A percentile compares a stretch with the other conserved stretches of the same genome.
phyloP scores from a whole-genome alignment of 2,329 filamentous ascomycete species.

The Ophiocordyceps camponoti-saundersi region DNA sequence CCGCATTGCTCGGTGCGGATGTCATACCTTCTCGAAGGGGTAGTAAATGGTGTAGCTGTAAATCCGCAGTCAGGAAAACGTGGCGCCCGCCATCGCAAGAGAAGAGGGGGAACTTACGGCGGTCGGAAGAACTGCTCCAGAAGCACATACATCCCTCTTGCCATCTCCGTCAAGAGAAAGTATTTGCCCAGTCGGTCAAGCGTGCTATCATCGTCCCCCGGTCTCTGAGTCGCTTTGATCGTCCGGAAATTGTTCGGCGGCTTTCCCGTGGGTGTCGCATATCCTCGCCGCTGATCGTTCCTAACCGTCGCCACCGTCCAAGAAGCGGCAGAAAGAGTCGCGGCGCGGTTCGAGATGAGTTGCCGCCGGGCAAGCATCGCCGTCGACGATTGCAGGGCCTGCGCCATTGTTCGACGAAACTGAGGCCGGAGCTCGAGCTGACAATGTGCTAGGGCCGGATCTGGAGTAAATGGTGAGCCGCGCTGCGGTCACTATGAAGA shows the following conservation, averaged over 20 bases:
- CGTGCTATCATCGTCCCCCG: constrained; percentile 59
- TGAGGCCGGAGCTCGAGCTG: neutral
- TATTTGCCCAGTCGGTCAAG: constrained; percentile 79
- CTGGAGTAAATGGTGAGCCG: no score
- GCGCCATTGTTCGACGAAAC: constrained; percentile 12
- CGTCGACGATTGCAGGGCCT: constrained; percentile 13
- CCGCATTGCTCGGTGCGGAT: neutral
- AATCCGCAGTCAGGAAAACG: neutral
- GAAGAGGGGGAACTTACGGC: constrained; percentile 49
- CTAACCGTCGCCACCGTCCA: constrained; percentile 4
- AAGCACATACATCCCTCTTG: constrained; percentile 93
- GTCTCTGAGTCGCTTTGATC: constrained; percentile 57
- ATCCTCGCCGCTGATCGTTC: constrained; percentile 15
- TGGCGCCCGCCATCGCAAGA: neutral
- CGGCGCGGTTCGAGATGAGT: constrained; percentile 7
- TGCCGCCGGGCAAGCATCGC: constrained; percentile 19
- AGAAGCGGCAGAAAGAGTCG: constrained; percentile 7
- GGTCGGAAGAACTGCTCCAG: constrained; percentile 97
- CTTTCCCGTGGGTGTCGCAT: constrained; percentile 58
- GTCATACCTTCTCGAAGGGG: constrained; percentile 75
- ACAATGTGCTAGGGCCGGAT: neutral
- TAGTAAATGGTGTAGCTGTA: constrained; percentile 92
- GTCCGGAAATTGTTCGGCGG: constrained; percentile 71
- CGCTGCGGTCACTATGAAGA: no score
- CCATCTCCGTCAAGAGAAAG: constrained; percentile 92